Percentiles rank a stretch among this genome's conserved stretches.
Conservation (phyloP, 208 protist genomes). For the Lotmaria passim region DNA sequence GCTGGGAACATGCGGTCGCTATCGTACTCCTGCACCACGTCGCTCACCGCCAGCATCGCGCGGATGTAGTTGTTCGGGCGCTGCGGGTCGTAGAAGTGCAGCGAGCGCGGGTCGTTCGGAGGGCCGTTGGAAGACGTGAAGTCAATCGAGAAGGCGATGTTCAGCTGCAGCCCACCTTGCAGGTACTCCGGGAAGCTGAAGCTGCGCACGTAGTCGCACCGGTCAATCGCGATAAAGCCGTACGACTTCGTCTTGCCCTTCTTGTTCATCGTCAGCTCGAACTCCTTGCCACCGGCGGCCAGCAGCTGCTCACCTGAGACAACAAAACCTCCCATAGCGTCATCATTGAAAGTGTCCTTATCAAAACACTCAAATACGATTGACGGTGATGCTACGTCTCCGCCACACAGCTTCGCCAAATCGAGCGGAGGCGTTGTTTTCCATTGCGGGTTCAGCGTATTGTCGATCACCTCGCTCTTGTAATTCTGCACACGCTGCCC, state of each 20-base stretch:
- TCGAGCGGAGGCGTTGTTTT: constrained; percentile 28
- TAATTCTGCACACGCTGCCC: constrained; percentile 28
- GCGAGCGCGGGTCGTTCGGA: constrained; percentile 46
- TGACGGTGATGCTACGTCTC: constrained; percentile 18
- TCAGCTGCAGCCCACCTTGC: constrained; percentile 54
- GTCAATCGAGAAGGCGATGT: constrained; percentile 75
- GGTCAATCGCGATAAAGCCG: constrained; percentile 33
- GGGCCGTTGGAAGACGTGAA: constrained; percentile 75
- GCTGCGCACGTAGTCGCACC: constrained; percentile 17
- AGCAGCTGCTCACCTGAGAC: constrained; percentile 26
- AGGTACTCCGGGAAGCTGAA: constrained; percentile 71
- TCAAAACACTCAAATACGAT: constrained; percentile 41
- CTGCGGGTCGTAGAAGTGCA: constrained; percentile 55
- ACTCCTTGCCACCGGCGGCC: constrained; percentile 16
- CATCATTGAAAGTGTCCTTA: constrained; percentile 22
- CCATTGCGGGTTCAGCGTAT: constrained; percentile 49
- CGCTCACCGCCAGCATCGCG: constrained; percentile 45
- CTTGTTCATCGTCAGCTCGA: constrained; percentile 30
- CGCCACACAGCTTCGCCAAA: constrained; percentile 40
- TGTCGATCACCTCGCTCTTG: constrained; percentile 38
- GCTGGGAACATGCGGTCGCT: constrained; percentile 50
- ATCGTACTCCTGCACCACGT: constrained; percentile 61
- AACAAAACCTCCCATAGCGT: constrained; percentile 31
- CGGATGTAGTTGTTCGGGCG: constrained; percentile 52
- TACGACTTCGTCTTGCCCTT: constrained; percentile 40